Base-by-base conservation (phyloP, 352 stramenopile species). In the Pelagophyceae sp. region DNA sequence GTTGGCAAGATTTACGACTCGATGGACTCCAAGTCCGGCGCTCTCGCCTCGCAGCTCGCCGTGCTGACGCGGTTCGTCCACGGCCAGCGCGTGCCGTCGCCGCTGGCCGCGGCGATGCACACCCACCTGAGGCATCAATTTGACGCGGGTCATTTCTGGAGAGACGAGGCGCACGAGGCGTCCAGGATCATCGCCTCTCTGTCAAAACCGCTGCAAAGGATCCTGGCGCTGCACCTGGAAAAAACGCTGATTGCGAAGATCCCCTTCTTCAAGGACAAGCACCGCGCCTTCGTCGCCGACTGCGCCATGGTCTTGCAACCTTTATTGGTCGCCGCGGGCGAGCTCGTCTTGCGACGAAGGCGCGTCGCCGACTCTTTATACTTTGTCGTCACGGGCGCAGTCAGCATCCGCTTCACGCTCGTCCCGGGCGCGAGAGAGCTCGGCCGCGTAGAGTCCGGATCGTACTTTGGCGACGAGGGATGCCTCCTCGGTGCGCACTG, bases 241-340 rank as follows among this genome's bases (percentile, higher is more conserved):
- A 2, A 11, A 25, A 17, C 3, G 27, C 61, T 71, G 31, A 17
- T 71, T 2, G 17, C 27, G 29, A 35, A 38, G 19, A 1, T 71
- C n/a, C 33, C 61, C 61, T 37, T 71, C 61, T 71, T 71, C 61
- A 19, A 38, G n/a, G 61, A n/a, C 61, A 71, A 71, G 61, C 31
- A 1, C 6, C 29, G 33, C 3, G 17, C 61, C 61, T 71, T 71
- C 31, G 61, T 71, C 29, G 61, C 61, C 29, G 61, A 71, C 33
- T 6, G 6, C 61, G 61, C n/a, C 19, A 3, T 38, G 5, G 31
- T 38, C 2, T 25, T 71, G 5, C 1, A 3, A 25, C 61, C 61
- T 2, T 31, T 37, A 3, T 11, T 71, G n/a, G 33, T 31, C 3
- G 61, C 1, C 61, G 3, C 27, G 61, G 25, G 61, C 61, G 61